Base-by-base conservation (phyloP, 2,329 filamentous ascomycete species). In the Knufia petricola region DNA sequence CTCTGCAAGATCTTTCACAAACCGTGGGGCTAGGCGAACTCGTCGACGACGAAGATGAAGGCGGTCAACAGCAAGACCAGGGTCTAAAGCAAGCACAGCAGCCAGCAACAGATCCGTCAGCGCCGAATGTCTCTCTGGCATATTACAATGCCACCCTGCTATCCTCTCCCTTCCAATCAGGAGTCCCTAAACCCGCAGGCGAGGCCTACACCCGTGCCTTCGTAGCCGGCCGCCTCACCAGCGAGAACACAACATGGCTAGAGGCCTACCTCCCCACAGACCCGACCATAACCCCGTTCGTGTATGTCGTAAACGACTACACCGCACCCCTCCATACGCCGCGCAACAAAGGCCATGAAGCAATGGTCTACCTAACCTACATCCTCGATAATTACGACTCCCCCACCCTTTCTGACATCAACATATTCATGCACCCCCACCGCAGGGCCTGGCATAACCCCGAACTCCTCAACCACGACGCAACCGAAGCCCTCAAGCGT, bases 331-430 rank as follows among this genome's bases (percentile, higher is more conserved):
- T 75, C 17, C 74, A 75, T 55, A 67, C 75, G 0, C 74, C 75
- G 4, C 70, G 70, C 57, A 79, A 81, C 54, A 79, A 80, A 59
- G 79, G 78, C 37, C 72, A 77, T 57, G 79, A 82, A 61, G 75
- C 76, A 20, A 80, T 81, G 71, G 68, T 71, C 10, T 82, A 82
- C 60, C 66, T 82, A 41, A 76, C 75, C 37, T 81, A 77, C 61
- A 74, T 82, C 52, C 77, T 82, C 59, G 76, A 82, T 53, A 69
- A 79, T 59, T 82, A 82, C 61, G 66, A 79, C 37, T 63, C 71
- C 10, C 10, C 24, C 9, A 17, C 45, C 23, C 69, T 82, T 2
- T 70, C 76, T 1, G 78, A 82, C 55, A 70, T 79, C 17, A 66
- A 73, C 37, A 70, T 80, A 43, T 82, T 82, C 63, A 74, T 78